Evolutionary conservation across 768 basidiomycete species (phyloP).

Genomic region (Phanerochaete sordida): DNA sequence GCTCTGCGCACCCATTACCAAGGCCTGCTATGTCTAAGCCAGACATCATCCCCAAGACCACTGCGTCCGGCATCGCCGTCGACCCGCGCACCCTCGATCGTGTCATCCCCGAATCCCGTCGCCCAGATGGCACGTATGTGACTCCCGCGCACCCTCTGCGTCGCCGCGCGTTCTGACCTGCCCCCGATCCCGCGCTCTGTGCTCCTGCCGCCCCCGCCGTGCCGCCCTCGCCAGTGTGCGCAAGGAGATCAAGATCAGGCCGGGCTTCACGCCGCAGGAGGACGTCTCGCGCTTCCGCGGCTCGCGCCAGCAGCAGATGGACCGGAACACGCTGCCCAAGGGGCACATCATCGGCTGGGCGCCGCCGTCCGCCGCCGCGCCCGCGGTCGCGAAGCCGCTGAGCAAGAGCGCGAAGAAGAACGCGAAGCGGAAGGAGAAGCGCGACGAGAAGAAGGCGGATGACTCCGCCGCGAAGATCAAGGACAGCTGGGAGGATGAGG

Average conservation of each 20-base stretch:
- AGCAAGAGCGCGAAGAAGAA: constrained; percentile 66
- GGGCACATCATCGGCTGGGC: constrained; percentile 84
- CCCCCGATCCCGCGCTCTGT: background rate
- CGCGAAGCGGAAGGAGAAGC: constrained; percentile 76
- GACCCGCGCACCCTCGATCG: constrained; percentile 86
- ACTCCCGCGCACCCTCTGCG: background rate
- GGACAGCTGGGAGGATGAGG: constrained; percentile 79
- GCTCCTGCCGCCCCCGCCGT: background rate
- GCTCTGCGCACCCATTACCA: background rate
- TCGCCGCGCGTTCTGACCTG: background rate
- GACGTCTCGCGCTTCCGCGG: constrained; percentile 86
- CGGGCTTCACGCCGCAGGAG: constrained; percentile 93
- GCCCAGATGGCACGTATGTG: constrained; percentile 83
- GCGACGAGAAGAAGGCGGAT: constrained; percentile 37
- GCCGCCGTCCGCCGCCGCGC: constrained; percentile 45
- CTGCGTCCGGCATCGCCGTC: constrained; percentile 75
- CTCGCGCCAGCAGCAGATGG: constrained; percentile 70
- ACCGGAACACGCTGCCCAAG: constrained; percentile 59
- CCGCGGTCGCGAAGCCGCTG: constrained; percentile 29
- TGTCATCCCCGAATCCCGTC: constrained; percentile 80
- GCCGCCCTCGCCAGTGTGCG: constrained; percentile 55
- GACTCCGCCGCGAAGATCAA: constrained; percentile 56
- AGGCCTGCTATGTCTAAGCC: constrained; percentile 62
- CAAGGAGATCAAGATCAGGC: constrained; percentile 86
- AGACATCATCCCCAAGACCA: constrained; percentile 66